A percentile compares a stretch with the other conserved stretches of the same genome.
These are phyloP conservation scores for Umbelopsis sp. DNA, from an alignment of 192 early-diverging fungal genomes.

Conservation along the genomic window DNA sequence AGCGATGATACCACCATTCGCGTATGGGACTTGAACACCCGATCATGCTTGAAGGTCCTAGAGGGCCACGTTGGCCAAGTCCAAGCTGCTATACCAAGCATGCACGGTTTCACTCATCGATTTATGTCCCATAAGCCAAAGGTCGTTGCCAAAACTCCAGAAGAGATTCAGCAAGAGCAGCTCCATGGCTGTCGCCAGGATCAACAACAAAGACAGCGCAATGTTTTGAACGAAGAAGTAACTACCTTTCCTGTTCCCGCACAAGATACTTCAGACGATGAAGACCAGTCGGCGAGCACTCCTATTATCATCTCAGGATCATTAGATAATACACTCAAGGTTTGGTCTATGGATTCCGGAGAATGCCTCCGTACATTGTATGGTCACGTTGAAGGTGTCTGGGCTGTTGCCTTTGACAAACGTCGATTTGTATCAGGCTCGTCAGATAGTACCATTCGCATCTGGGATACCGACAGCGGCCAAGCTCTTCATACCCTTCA, in stretches of 20 bases:
- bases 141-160: background rate
- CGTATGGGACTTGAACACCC: constrained; percentile 81
- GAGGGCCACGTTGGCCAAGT: constrained; percentile 74
- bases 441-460: constrained; percentile 67
- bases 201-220: background rate
- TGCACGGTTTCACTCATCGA: constrained; percentile 36
- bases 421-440: constrained; percentile 68
- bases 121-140: constrained; percentile 19
- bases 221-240: background rate
- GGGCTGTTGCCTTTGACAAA: constrained; percentile 81
- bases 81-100: constrained; percentile 48
- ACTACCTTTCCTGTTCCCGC: background rate
- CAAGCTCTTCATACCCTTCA: constrained; percentile 64
- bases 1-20: constrained; percentile 86
- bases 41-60: constrained; percentile 64
- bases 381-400: constrained; percentile 82
- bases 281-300: constrained; percentile 22
- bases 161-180: constrained; percentile 5
- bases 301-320: constrained; percentile 80
- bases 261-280: background rate
- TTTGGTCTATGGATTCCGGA: constrained; percentile 91
- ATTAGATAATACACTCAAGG: constrained; percentile 83
- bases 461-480: constrained; percentile 76
- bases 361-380: constrained; percentile 75
- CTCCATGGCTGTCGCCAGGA: constrained; percentile 11